Evolutionary conservation across 2,329 filamentous ascomycete genomes (phyloP).

Genomic region (Dactylellina cionopaga): DNA sequence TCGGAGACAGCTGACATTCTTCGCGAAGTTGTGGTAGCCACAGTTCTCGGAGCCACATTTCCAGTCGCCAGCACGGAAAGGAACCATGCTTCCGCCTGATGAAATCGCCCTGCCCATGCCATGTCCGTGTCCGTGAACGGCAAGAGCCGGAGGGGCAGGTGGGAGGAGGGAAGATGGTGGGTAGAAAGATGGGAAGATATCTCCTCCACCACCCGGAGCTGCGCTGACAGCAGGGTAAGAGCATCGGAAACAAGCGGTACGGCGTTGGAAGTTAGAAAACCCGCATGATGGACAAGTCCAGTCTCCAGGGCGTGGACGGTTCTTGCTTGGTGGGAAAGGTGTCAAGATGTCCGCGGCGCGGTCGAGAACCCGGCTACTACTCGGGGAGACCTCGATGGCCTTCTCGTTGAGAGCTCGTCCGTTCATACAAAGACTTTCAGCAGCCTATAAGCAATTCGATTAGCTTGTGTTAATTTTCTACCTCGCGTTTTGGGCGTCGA

Average conservation of each 20-base stretch:
- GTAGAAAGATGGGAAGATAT: constrained; percentile 72
- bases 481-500: constrained; percentile 59
- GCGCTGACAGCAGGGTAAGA: constrained; percentile 95
- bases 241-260: constrained; percentile 98
- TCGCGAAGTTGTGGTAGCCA: constrained; percentile 98
- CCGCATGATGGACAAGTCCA: constrained; percentile 99
- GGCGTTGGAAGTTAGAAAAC: constrained; percentile 98
- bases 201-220: constrained; percentile 71
- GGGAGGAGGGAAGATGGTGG: constrained; percentile 80
- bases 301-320: constrained; percentile 93
- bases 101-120: constrained; percentile 62
- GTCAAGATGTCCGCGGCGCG: constrained; percentile 95
- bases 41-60: constrained; percentile 98
- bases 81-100: constrained; percentile 70
- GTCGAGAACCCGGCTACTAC: constrained; percentile 94
- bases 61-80: constrained; percentile 98
- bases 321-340: constrained; percentile 98
- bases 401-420: constrained; percentile 97
- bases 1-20: constrained; percentile 96
- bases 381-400: constrained; percentile 97
- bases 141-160: constrained; percentile 73
- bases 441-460: constrained; percentile 70
- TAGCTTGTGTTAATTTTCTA: constrained; percentile 17
- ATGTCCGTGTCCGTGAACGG: constrained; percentile 63
- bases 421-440: constrained; percentile 98